Conservation (phyloP, 305 asterid species). For the Withania somnifera region DNA sequence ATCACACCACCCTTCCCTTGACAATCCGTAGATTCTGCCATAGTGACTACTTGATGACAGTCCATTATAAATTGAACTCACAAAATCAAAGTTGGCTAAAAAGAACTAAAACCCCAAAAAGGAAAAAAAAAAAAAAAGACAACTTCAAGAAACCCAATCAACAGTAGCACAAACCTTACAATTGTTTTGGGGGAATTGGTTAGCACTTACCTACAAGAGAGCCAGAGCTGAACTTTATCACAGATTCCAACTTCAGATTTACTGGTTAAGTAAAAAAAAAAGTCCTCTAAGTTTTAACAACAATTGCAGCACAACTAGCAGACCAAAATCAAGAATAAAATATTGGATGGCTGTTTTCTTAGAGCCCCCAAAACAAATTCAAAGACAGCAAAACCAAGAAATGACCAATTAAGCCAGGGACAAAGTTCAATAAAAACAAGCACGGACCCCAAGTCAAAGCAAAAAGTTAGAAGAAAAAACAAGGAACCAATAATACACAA, state of each 20-base stretch:
- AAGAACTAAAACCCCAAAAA: not conserved
- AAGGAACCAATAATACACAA: not conserved
- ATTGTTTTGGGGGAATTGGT: not conserved
- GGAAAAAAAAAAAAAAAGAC: not conserved
- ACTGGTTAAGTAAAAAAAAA: not conserved
- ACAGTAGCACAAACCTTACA: not conserved
- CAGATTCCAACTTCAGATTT: too few species aligned
- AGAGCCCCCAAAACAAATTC: not conserved
- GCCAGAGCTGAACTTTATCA: too few species aligned
- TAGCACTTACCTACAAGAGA: not conserved
- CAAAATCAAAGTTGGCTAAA: not conserved
- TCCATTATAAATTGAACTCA: not conserved
- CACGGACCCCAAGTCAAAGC: not conserved
- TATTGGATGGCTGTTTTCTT: not conserved
- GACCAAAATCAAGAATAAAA: not conserved
- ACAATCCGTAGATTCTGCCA: not conserved
- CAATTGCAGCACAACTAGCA: not conserved
- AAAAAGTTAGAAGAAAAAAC: not conserved
- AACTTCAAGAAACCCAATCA: not conserved
- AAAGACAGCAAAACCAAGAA: not conserved
- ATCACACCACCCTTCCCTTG: conserved; percentile 24
- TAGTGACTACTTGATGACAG: not conserved
- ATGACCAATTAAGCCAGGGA: not conserved
- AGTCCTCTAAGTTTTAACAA: not conserved
- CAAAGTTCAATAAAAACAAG: not conserved